Conservation (phyloP, 2,329 filamentous ascomycete genomes). For the Bertia moriformis region DNA sequence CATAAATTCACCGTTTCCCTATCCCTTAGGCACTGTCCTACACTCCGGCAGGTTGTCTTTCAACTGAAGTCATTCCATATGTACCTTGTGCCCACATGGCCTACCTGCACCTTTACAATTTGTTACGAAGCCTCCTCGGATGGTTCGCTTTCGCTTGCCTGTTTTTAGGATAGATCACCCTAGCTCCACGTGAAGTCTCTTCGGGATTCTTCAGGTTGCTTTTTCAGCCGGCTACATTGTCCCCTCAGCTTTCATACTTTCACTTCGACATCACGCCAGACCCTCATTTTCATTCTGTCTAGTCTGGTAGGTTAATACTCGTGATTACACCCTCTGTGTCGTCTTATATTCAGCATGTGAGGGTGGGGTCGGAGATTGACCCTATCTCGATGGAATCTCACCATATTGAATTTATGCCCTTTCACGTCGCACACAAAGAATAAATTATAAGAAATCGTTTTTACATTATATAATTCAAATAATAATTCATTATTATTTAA, state of each 20-base stretch:
- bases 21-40: neutral
- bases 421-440: conserved; percentile 2
- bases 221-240: neutral
- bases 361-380: neutral
- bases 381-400: neutral
- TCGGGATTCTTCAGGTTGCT: neutral
- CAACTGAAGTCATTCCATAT: neutral
- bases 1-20: neutral
- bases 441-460: conserved; percentile 1
- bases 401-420: neutral
- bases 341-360: conserved; percentile 1
- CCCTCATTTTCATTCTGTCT: neutral
- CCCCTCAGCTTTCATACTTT: neutral
- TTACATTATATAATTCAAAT: neutral
- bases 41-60: neutral
- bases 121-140: neutral
- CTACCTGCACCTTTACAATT: neutral
- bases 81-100: neutral
- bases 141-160: conserved; percentile 1
- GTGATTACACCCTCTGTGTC: neutral
- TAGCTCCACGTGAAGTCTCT: neutral
- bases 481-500: conserved; percentile 1
- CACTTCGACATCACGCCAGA: neutral
- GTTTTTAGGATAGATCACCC: neutral
- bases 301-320: neutral